Percentiles rank a stretch among this genome's conserved stretches.
Evolutionary conservation across 495 filamentous ascomycete genomes (phyloP).

Genomic region (Entonaema liquescens): DNA sequence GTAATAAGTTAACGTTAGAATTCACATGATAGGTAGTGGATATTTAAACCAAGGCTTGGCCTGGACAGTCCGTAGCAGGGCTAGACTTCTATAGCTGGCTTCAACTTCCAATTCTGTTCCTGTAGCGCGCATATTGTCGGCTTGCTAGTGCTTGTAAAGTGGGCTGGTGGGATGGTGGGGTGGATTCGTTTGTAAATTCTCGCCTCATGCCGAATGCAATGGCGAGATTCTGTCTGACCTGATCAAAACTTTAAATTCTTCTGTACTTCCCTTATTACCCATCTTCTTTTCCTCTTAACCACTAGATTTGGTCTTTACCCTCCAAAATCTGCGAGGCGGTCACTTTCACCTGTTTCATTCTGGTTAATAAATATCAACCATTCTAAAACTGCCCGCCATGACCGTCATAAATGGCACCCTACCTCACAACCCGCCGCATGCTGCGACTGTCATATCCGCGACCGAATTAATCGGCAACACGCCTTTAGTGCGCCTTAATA

Average conservation of each 20-base stretch:
- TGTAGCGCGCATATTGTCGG: slow-evolving; percentile 33
- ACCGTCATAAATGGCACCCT: slow-evolving; percentile 25
- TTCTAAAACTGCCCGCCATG: slow-evolving; percentile 21
- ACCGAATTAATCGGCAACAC: slow-evolving; percentile 86
- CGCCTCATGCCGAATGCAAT: slow-evolving; percentile 25
- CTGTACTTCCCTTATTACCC: not conserved
- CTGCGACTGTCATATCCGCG: slow-evolving; percentile 51
- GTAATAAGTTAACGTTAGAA: too few species aligned
- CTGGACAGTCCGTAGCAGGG: not conserved
- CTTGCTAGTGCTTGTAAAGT: slow-evolving; percentile 10
- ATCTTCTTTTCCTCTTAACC: not conserved
- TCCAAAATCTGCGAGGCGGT: not conserved
- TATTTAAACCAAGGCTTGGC: not conserved
- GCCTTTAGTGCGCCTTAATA: slow-evolving; percentile 90
- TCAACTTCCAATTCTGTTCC: slow-evolving; percentile 7
- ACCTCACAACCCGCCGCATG: slow-evolving; percentile 37
- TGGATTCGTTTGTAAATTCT: slow-evolving; percentile 12
- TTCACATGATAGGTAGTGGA: too few species aligned
- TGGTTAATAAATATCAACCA: slow-evolving; percentile 13
- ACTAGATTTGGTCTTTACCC: not conserved
- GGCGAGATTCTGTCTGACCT: slow-evolving; percentile 24
- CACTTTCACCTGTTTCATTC: not conserved
- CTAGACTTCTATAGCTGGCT: not conserved
- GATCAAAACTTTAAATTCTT: slow-evolving; percentile 19
- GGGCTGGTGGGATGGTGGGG: not conserved